Percentiles rank a stretch among this genome's conserved stretches.
phyloP scores from a whole-genome alignment of 2,329 filamentous ascomycete genomes.

The Chaetomium sp. region DNA sequence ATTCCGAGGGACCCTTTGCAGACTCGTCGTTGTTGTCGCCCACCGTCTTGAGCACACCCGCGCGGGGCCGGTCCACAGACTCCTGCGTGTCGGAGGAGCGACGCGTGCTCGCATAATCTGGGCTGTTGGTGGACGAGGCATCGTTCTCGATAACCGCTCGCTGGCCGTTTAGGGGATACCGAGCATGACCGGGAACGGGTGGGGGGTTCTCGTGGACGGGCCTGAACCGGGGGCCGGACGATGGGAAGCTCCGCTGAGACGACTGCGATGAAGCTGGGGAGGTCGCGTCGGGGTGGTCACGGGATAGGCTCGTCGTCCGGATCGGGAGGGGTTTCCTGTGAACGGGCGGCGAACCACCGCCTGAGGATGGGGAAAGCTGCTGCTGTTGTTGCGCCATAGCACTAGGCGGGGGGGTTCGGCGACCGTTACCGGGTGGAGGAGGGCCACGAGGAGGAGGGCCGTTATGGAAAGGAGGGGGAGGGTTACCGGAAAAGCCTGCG shows the following conservation, averaged over 20 bases:
- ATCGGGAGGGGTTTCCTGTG: slow-evolving; percentile 28
- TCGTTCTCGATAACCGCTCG: slow-evolving; percentile 49
- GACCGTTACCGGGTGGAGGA: not conserved
- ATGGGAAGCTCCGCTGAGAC: not conserved
- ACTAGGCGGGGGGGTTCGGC: slow-evolving; percentile 21
- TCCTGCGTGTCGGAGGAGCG: slow-evolving; percentile 45
- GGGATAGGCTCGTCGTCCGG: slow-evolving; percentile 23
- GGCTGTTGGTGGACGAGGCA: slow-evolving; percentile 57
- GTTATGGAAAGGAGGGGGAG: slow-evolving; percentile 26
- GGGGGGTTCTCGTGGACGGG: not conserved
- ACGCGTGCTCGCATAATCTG: slow-evolving; percentile 71
- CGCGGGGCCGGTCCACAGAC: slow-evolving; percentile 61
- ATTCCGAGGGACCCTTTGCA: slow-evolving; percentile 24
- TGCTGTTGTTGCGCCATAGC: slow-evolving; percentile 3
- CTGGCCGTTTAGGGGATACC: slow-evolving; percentile 33
- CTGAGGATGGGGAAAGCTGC: slow-evolving; percentile 14
- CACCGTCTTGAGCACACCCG: slow-evolving; percentile 73
- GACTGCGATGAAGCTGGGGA: slow-evolving; percentile 21
- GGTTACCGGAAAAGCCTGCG: slow-evolving; percentile 29
- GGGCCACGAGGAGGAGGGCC: slow-evolving; percentile 14
- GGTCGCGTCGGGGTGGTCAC: slow-evolving; percentile 11
- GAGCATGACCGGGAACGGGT: slow-evolving; percentile 15
- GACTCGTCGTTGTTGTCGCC: slow-evolving; percentile 41
- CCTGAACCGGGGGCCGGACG: not conserved
- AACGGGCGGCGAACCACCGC: slow-evolving; percentile 24